Percentiles rank a stretch among this genome's conserved stretches.
Conservation (phyloP, 331 rosid species). For the Malus hybrid region DNA sequence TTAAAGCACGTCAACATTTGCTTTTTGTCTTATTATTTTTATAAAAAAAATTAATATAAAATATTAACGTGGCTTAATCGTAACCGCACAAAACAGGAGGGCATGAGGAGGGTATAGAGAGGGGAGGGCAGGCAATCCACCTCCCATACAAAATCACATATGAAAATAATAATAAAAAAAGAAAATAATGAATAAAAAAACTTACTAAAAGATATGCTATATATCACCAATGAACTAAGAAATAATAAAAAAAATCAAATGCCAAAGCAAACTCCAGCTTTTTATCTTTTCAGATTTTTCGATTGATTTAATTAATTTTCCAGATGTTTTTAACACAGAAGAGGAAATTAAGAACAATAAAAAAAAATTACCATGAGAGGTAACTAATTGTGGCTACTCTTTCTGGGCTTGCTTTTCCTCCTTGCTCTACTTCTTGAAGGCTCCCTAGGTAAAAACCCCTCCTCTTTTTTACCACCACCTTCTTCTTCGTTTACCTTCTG, state of each 20-base stretch:
- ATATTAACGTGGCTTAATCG: too few species aligned
- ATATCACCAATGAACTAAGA: too few species aligned
- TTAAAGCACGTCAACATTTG: too few species aligned
- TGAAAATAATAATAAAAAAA: neutral
- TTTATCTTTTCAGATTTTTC: neutral
- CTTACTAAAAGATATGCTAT: too few species aligned
- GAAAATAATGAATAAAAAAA: neutral
- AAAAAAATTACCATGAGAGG: neutral
- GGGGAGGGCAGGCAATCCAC: too few species aligned
- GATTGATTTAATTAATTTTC: neutral
- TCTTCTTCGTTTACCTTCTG: conserved; percentile 16
- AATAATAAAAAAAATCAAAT: too few species aligned
- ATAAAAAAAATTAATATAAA: too few species aligned
- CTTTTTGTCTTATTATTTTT: too few species aligned
- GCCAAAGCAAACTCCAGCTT: neutral
- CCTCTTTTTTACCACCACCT: conserved; percentile 19
- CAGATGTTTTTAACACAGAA: neutral
- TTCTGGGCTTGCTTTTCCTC: conserved; percentile 69
- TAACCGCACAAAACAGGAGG: too few species aligned
- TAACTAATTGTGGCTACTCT: conserved; percentile 34
- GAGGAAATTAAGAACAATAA: neutral
- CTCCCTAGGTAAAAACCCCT: conserved; percentile 7
- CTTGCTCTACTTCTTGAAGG: conserved; percentile 55
- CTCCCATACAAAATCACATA: too few species aligned
- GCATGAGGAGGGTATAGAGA: too few species aligned